Evolutionary conservation across 2,329 filamentous ascomycete genomes (phyloP), one percentile per base, ranked within the genome.

Genomic region (Thelonectria rubi): DNA sequence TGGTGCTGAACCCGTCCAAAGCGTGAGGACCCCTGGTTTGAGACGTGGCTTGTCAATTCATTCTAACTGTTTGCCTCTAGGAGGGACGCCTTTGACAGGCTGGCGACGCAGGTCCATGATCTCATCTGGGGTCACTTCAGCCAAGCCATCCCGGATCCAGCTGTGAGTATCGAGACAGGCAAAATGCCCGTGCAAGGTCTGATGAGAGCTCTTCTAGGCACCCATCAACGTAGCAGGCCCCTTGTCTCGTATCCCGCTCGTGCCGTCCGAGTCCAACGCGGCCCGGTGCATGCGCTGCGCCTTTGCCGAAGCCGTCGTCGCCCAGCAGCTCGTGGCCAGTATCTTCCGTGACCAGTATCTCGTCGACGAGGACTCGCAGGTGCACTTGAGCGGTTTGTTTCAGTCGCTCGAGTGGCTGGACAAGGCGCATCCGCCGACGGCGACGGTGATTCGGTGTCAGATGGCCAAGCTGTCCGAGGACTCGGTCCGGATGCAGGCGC

Each of bases 261-360:
- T 43, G 12, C 14, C 21, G 6, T 56, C 54, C 34, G 24, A 56
- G 14, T 42, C 45, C 3, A 11, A 15, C 26, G 54, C 32, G 5
- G 45, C 54, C 5, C 30, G 24, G 20, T 32, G 43, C 18, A 56
- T 56, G 9, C 45, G 45, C 4, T 56, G 54, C 11, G 54, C 45
- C 32, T 32, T 56, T 48, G 54, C 34, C 21, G 54, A 56, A 40
- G 54, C 53, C 7, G 45, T 56, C 34, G n/a, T 56, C 6, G 54
- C 45, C 3, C 45, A 49, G 17, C 24, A 56, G 43, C 8, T 49
- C 32, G 45, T 10, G 3, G n/a, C n/a, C 17, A 40, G 21, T 30
- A 43, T 56, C 34, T 56, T 56, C 24, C 54, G 17, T 14, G 45
- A 49, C 21, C 17, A 48, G 14, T 48, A 42, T 24, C 45, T 32